These are phyloP conservation scores for Fraxinus xanthoxyloides DNA, from an alignment of 305 asterid species.

Conservation along the genomic window DNA sequence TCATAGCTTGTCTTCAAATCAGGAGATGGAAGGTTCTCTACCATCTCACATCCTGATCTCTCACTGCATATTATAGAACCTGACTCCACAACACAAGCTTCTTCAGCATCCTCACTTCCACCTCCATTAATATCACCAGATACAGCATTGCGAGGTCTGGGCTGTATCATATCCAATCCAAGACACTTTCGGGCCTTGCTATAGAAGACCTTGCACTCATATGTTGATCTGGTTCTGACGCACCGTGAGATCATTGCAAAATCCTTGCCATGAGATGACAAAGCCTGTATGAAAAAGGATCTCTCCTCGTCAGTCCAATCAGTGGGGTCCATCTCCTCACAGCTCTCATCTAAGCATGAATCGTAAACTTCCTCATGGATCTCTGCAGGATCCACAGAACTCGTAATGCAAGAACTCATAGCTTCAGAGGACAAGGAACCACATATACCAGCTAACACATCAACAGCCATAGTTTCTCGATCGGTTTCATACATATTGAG, in stretches of 20 bases:
- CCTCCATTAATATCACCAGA: constrained; percentile 54
- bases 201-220: constrained; percentile 82
- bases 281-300: constrained; percentile 62
- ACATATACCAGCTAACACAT: constrained; percentile 92
- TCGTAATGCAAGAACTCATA: constrained; percentile 94
- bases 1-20: constrained; percentile 30
- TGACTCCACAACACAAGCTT: constrained; percentile 60
- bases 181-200: constrained; percentile 88
- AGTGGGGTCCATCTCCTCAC: constrained; percentile 66
- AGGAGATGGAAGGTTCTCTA: constrained; percentile 36
- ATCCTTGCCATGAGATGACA: constrained; percentile 77
- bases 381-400: constrained; percentile 77
- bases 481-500: constrained; percentile 57
- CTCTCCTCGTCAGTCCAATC: constrained; percentile 98
- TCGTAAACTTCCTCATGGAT: constrained; percentile 68
- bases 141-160: constrained; percentile 38
- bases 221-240: constrained; percentile 65
- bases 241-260: constrained; percentile 65
- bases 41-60: constrained; percentile 47
- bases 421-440: constrained; percentile 96
- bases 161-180: constrained; percentile 57
- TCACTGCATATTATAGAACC: constrained; percentile 39
- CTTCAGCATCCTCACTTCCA: constrained; percentile 58
- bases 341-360: constrained; percentile 92
- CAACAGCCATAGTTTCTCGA: constrained; percentile 83